Conservation (phyloP, 371 early-diverging fungal species). For the Rhizopus arrhizus region DNA sequence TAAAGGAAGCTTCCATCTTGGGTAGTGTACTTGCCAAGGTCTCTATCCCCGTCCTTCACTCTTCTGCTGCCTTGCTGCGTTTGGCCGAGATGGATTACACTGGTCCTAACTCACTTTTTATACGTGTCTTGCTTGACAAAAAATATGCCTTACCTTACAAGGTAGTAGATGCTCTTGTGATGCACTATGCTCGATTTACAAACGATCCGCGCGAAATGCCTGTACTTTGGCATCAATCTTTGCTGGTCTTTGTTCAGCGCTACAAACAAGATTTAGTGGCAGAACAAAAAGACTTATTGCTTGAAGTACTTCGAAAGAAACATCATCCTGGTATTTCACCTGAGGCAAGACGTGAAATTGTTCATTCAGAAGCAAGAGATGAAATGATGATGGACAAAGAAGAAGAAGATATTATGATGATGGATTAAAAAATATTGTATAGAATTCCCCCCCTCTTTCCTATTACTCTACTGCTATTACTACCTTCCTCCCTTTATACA, state of each 20-base stretch:
- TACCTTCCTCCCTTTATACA: background rate
- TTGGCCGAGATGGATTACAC: conserved; percentile 97
- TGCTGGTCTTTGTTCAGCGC: conserved; percentile 94
- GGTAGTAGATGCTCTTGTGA: conserved; percentile 92
- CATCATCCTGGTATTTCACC: conserved; percentile 83
- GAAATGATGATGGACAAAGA: conserved; percentile 50
- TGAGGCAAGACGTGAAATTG: conserved; percentile 90
- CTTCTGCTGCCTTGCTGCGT: conserved; percentile 92
- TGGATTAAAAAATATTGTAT: conserved; percentile 13
- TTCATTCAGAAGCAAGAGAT: conserved; percentile 63
- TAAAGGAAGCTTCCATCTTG: conserved; percentile 94
- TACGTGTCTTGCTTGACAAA: conserved; percentile 94
- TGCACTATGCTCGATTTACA: conserved; percentile 91
- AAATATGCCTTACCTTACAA: conserved; percentile 97
- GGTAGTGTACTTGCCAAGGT: conserved; percentile 92
- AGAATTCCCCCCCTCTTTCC: conserved; percentile 1
- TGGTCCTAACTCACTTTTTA: conserved; percentile 90
- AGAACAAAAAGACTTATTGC: conserved; percentile 90
- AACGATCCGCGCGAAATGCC: conserved; percentile 84
- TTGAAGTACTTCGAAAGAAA: conserved; percentile 80
- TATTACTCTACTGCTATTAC: too few relatives aligned
- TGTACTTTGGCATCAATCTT: conserved; percentile 96
- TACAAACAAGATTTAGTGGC: conserved; percentile 94
- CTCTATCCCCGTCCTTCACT: conserved; percentile 93
- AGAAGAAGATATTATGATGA: conserved; percentile 38